Evolutionary conservation across 768 basidiomycete species (phyloP), one percentile per base, ranked within the genome.

Genomic region (Boletus sensibilis): DNA sequence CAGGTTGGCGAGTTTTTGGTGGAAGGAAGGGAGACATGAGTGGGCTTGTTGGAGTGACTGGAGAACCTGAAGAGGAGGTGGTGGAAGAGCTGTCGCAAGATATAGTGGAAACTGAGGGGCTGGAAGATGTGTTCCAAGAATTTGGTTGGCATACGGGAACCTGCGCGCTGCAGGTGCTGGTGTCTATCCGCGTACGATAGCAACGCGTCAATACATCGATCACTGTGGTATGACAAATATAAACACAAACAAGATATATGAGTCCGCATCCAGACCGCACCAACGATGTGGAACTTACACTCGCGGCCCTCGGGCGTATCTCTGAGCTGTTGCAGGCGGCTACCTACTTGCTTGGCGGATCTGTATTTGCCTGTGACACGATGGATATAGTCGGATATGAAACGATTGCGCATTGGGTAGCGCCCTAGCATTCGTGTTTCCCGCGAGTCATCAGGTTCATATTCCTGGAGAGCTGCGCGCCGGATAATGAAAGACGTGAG

Each of bases 261-360:
- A 61, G 63, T 53, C 65, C 67, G 69, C 63, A 66, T 46, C 69
- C 42, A 45, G 50, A 61, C 61, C 70, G 70, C 68, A 40, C 52
- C 47, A 58, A 50, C 2, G 40, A 50, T 49, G 25, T 57, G 51
- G 9, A 29, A 80, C 87, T 72, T 68, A 90, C 89, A 75, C 68
- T 82, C 76, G 68, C 86, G 87, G 38, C 87, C 88, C 46, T 86
- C 83, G 61, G 83, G 80, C 3, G 87, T 86, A 69, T 91, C 88
- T 62, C 87, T 75, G 50, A 91, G 79, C 65, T 90, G 88, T 66
- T 91, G 89, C 33, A 91, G 75, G 53, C 89, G 86, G 65, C 86
- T 88, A 55, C 89, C 88, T 45, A 91, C 88, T 71, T 90, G 88
- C 68, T 90, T 90, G 23, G 88, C 82, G 9, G 86, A 86, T 56